Percentiles rank a stretch among this genome's conserved stretches.
phyloP scores from a whole-genome alignment of 768 basidiomycete genomes.

The Tulasnella sp. region DNA sequence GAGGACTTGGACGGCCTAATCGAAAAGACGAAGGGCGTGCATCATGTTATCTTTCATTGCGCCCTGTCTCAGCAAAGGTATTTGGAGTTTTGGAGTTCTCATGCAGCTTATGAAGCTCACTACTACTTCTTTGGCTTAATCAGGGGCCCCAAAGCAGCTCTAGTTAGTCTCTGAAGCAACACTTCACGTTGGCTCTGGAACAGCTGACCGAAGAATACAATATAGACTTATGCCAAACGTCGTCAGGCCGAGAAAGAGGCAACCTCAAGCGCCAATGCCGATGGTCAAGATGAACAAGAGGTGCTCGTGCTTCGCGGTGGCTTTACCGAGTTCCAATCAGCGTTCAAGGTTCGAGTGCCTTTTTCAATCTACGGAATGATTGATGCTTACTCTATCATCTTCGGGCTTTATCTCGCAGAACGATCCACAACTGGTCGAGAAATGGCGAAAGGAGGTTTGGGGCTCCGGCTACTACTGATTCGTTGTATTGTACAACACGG shows the following conservation, averaged over 20 bases:
- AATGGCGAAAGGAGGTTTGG: conserved; percentile 40
- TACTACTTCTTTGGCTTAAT: background rate
- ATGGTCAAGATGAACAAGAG: conserved; percentile 36
- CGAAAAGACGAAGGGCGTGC: conserved; percentile 46
- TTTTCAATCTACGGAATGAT: no score
- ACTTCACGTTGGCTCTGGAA: background rate
- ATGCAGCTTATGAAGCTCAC: background rate
- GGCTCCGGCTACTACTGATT: background rate
- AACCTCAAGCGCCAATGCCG: conserved; percentile 31
- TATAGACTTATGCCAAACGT: conserved; percentile 58
- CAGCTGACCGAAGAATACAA: background rate
- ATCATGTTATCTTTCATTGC: conserved; percentile 67
- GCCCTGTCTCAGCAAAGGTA: conserved; percentile 68
- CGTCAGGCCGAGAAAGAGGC: conserved; percentile 23
- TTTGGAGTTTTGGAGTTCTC: conserved; percentile 21
- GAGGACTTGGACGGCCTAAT: conserved; percentile 47
- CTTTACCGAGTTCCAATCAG: conserved; percentile 56
- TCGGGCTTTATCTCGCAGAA: conserved; percentile 28
- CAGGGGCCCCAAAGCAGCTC: conserved; percentile 70
- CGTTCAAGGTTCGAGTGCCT: conserved; percentile 26
- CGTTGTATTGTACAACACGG: background rate
- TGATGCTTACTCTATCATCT: background rate
- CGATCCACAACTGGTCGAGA: conserved; percentile 60
- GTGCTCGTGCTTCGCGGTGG: conserved; percentile 60
- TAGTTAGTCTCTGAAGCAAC: conserved; percentile 46